A percentile compares a stretch with the other conserved stretches of the same genome.
These are phyloP conservation scores for Schizosaccharomyces octosporus DNA, from an alignment of 805 yeast species.

Conservation along the genomic window DNA sequence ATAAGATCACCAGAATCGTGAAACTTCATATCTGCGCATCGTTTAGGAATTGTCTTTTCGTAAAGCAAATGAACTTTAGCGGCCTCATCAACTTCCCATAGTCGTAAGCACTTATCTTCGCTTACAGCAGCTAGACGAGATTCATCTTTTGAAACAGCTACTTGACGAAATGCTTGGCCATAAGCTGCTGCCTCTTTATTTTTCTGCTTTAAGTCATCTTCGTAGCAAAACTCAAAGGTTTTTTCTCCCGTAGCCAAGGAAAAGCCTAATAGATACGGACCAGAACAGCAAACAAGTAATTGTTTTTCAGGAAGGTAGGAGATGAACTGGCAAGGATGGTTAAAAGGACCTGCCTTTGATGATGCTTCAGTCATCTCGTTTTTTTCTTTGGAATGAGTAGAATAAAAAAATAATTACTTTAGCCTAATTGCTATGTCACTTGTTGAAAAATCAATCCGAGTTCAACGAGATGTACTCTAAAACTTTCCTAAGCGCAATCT, in stretches of 20 bases:
- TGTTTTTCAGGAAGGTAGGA: neutral
- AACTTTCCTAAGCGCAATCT: too few relatives aligned
- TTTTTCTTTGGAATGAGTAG: neutral
- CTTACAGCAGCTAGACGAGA: neutral
- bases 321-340: neutral
- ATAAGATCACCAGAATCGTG: conserved; percentile 16
- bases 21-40: neutral
- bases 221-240: neutral
- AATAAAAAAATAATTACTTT: neutral
- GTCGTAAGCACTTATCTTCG: neutral
- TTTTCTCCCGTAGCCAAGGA: neutral
- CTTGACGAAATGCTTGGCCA: neutral
- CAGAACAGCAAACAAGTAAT: neutral
- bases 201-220: neutral
- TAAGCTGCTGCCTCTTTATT: conserved; percentile 1
- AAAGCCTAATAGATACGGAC: neutral
- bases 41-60: neutral
- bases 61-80: neutral
- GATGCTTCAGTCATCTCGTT: neutral
- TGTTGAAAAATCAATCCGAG: too few relatives aligned
- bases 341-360: neutral
- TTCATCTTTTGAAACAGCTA: neutral
- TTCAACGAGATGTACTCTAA: too few relatives aligned
- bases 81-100: neutral
- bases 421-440: neutral